These are phyloP conservation scores for Citrus trifoliata DNA, from an alignment of 345 rosid species.

Conservation along the genomic window DNA sequence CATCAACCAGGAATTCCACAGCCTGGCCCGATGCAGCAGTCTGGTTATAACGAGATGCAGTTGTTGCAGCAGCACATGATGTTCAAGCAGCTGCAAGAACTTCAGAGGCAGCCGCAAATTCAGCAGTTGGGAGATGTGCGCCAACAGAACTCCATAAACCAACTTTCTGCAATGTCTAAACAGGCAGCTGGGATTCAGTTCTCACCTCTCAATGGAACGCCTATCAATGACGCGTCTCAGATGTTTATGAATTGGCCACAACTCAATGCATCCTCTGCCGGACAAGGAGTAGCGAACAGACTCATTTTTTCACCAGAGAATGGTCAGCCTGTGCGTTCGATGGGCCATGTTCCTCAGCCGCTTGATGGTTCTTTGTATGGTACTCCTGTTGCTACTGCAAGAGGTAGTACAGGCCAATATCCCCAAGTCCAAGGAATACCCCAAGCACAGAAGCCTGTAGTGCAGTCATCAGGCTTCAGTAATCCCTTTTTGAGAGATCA, in stretches of 20 bases:
- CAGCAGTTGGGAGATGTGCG: slow-evolving; percentile 45
- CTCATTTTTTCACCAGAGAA: slow-evolving; percentile 34
- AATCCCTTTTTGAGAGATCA: slow-evolving; percentile 36
- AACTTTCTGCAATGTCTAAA: slow-evolving; percentile 33
- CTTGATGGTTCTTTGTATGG: slow-evolving; percentile 53
- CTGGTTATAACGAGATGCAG: slow-evolving; percentile 57
- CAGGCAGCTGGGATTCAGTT: slow-evolving; percentile 42
- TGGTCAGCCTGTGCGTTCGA: slow-evolving; percentile 31
- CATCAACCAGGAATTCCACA: slow-evolving; percentile 31
- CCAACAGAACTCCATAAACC: slow-evolving; percentile 47
- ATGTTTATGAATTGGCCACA: slow-evolving; percentile 51
- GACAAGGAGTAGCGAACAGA: slow-evolving; percentile 43
- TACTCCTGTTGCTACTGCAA: slow-evolving; percentile 41
- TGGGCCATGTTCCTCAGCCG: slow-evolving; percentile 51
- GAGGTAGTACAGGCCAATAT: slow-evolving; percentile 40
- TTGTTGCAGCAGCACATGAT: slow-evolving; percentile 65
- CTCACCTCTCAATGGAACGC: slow-evolving; percentile 48
- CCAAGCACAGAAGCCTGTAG: slow-evolving; percentile 35
- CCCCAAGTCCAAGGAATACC: slow-evolving; percentile 33
- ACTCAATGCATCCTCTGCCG: slow-evolving; percentile 34
- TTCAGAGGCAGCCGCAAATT: slow-evolving; percentile 64
- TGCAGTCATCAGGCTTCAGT: slow-evolving; percentile 36
- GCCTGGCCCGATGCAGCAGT: slow-evolving; percentile 47
- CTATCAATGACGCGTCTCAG: slow-evolving; percentile 48
- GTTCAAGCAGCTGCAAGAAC: slow-evolving; percentile 68